Conservation (phyloP, 108 stramenopile genomes). For the Skeletonema grethae region DNA sequence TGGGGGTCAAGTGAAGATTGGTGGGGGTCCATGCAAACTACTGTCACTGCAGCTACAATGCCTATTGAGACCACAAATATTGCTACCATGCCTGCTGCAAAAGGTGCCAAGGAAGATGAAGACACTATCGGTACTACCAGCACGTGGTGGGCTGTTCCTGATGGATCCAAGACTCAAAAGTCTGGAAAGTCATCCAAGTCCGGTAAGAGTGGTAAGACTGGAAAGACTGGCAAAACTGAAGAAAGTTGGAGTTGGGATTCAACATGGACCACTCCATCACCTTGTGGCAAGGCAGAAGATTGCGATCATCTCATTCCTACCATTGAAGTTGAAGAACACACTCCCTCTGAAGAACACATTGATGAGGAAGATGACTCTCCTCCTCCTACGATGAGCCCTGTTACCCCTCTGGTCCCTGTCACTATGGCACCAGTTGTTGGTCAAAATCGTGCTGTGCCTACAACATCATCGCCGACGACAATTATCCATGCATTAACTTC, state of each 20-base stretch:
- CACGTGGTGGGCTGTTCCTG: neutral
- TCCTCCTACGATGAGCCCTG: neutral
- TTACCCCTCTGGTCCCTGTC: neutral
- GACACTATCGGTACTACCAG: neutral
- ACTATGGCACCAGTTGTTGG: conserved; percentile 3
- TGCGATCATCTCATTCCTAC: conserved; percentile 1
- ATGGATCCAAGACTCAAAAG: neutral
- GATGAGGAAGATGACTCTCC: conserved; percentile 6
- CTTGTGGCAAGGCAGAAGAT: conserved; percentile 24
- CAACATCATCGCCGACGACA: conserved; percentile 13
- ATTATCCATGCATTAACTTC: conserved; percentile 19
- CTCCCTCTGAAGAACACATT: conserved; percentile 3
- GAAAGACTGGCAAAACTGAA: neutral
- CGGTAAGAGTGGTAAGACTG: conserved; percentile 2
- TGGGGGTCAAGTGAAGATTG: neutral
- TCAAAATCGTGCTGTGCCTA: neutral
- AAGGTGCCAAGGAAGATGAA: neutral
- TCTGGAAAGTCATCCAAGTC: conserved; percentile 10
- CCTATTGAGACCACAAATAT: neutral
- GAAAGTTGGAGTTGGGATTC: neutral
- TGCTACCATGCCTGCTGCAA: neutral
- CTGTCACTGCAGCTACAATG: neutral
- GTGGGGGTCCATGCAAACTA: neutral
- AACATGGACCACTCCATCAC: conserved; percentile 16
- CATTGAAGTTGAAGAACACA: conserved; percentile 4